These are phyloP conservation scores for Chytridium lagenaria DNA, from an alignment of 371 early-diverging fungal genomes.

Conservation along the genomic window DNA sequence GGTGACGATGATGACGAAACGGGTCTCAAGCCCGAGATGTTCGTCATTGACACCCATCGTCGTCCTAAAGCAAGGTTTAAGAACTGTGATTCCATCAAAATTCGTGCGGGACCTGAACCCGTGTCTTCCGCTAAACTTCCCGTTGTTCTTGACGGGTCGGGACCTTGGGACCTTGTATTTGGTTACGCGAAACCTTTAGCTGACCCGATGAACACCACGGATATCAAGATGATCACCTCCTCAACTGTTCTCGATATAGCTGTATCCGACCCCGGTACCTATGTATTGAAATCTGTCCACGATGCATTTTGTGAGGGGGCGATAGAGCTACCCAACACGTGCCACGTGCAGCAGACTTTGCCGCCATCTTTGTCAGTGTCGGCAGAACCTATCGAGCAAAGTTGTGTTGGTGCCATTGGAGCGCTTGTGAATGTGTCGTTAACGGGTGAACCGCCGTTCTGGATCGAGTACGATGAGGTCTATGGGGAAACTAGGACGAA, in stretches of 20 bases:
- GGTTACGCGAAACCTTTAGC: background rate
- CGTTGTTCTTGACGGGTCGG: constrained; percentile 37
- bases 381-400: constrained; percentile 46
- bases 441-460: constrained; percentile 55
- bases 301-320: constrained; percentile 49
- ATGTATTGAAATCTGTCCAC: constrained; percentile 36
- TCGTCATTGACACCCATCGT: constrained; percentile 43
- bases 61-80: constrained; percentile 44
- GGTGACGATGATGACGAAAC: background rate
- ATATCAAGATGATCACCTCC: background rate
- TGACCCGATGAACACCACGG: background rate
- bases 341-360: constrained; percentile 42
- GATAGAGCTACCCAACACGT: constrained; percentile 36
- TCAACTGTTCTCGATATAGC: background rate
- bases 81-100: constrained; percentile 42
- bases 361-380: constrained; percentile 48
- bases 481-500: constrained; percentile 17
- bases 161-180: constrained; percentile 32
- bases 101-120: constrained; percentile 23
- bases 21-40: constrained; percentile 32
- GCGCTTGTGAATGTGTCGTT: constrained; percentile 49
- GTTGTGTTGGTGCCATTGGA: constrained; percentile 59
- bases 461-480: constrained; percentile 46
- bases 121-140: constrained; percentile 26
- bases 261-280: constrained; percentile 41